Percentiles rank a stretch among this genome's conserved stretches.
phyloP scores from a whole-genome alignment of 2,329 filamentous ascomycete species.

The Cytospora leucostoma region DNA sequence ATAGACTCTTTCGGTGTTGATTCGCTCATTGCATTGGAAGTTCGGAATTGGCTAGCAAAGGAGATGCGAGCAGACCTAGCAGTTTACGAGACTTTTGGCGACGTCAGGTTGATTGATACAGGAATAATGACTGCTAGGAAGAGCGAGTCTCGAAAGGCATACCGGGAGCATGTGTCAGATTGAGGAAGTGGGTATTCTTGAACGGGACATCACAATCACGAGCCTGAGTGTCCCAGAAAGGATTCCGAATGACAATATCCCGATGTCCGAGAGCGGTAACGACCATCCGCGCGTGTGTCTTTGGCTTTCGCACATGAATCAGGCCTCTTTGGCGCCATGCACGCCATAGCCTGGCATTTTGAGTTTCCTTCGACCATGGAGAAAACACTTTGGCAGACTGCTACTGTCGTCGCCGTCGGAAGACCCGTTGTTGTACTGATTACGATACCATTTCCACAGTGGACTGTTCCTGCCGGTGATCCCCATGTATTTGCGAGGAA shows the following conservation, averaged over 20 bases:
- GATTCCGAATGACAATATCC: not conserved
- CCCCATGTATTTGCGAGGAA: not conserved
- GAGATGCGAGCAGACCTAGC: too few species aligned
- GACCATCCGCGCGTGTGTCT: not conserved
- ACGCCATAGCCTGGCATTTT: conserved; percentile 14
- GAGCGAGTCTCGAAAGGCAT: too few species aligned
- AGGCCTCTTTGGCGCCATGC: conserved; percentile 14
- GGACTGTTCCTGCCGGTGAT: not conserved
- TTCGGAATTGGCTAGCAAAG: too few species aligned
- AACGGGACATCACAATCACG: not conserved
- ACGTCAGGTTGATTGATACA: too few species aligned
- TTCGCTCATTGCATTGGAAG: too few species aligned
- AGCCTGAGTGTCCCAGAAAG: not conserved
- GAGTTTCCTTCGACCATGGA: conserved; percentile 9
- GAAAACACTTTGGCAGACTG: conserved; percentile 1
- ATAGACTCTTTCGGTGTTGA: too few species aligned
- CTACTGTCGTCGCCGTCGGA: not conserved
- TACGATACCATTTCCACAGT: not conserved
- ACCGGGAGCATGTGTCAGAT: too few species aligned
- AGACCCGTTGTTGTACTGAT: not conserved
- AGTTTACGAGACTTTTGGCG: too few species aligned
- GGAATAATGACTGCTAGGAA: too few species aligned
- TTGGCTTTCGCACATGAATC: not conserved
- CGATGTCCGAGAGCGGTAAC: not conserved
- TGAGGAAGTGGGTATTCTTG: too few species aligned